Base-by-base conservation (phyloP, 305 asterid genomes). In the Fraxinus floribunda region DNA sequence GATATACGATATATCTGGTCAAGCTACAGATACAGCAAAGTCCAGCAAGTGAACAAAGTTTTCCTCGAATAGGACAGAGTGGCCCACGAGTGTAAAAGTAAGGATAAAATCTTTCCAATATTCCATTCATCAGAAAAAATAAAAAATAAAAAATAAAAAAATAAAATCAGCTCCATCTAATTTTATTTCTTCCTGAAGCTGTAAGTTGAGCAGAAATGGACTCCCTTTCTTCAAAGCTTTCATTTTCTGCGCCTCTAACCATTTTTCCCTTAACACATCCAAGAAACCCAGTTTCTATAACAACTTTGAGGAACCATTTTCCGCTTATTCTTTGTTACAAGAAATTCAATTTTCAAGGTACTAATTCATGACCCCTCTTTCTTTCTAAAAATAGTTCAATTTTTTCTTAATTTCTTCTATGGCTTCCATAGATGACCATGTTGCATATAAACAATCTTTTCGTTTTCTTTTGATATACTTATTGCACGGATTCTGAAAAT, bases 291-390 rank as follows among this genome's bases (percentile, higher is more conserved):
- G 55, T 75, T 80, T 86, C 55, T 36, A 18, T 38, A 11, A 86
- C 57, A 78, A 49, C 38, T 34, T 5, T 74, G 30, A 57, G 80
- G 52, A 68, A 64, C 18, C 80, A 49, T 15, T 75, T 79, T 36
- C 86, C 86, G 9, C 73, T 86, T 9, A 46, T 80, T 46, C 81
- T 87, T 71, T 78, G 64, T 75, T 86, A 89, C 72, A 89, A 86
- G 72, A 90, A 82, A 83, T 90, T 90, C 71, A 88, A 80, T 64
- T 88, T 91, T 82, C 97, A 89, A 87, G 97, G 97, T 93, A 85
- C 79, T 75, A 7, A 57, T 18, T 10, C 81, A 10, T 3, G 7
- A 55, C 76, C 35, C 3, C 79, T 80, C 76, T 78, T 20, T 68
- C 77, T 34, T 76, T 9, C 22, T 34, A 3, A 16, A 20, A 8